A percentile compares a stretch with the other conserved stretches of the same genome.
Conservation (phyloP, 2,329 filamentous ascomycete species). For the Nemania serpens region DNA sequence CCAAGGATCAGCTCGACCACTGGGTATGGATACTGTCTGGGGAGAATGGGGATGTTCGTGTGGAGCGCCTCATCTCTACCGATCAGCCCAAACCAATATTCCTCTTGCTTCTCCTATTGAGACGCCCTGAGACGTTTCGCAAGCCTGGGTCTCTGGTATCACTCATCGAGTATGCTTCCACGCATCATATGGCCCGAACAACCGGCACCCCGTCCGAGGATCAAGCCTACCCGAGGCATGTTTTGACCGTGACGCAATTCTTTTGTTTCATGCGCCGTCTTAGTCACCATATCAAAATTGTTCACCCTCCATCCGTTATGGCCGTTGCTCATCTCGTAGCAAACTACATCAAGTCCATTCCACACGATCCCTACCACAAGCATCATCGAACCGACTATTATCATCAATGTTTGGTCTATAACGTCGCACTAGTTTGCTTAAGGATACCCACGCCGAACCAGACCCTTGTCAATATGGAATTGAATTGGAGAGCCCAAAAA, state of each 20-base stretch:
- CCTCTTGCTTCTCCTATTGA: constrained; percentile 44
- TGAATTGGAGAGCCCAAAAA: constrained; percentile 64
- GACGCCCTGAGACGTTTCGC: constrained; percentile 42
- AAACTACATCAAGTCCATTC: constrained; percentile 39
- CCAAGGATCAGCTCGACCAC: constrained; percentile 43
- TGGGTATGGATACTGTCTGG: constrained; percentile 50
- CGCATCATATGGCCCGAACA: constrained; percentile 18
- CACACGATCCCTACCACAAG: constrained; percentile 22
- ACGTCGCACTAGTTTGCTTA: constrained; percentile 46
- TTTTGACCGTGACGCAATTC: constrained; percentile 32
- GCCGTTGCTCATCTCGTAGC: constrained; percentile 39
- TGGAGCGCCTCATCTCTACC: constrained; percentile 44
- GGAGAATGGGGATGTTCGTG: constrained; percentile 42
- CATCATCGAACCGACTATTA: constrained; percentile 30
- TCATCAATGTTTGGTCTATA: constrained; percentile 46
- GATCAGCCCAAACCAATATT: constrained; percentile 47
- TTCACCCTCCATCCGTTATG: constrained; percentile 39
- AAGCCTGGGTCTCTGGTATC: constrained; percentile 39
- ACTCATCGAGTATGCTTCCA: constrained; percentile 44
- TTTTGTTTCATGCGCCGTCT: constrained; percentile 36
- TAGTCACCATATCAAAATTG: constrained; percentile 30
- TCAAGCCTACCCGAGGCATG: neutral
- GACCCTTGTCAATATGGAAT: constrained; percentile 46
- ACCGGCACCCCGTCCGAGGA: neutral
- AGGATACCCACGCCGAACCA: constrained; percentile 41